Conservation (phyloP, 129 eudicot species). For the Saposhnikovia divaricata region DNA sequence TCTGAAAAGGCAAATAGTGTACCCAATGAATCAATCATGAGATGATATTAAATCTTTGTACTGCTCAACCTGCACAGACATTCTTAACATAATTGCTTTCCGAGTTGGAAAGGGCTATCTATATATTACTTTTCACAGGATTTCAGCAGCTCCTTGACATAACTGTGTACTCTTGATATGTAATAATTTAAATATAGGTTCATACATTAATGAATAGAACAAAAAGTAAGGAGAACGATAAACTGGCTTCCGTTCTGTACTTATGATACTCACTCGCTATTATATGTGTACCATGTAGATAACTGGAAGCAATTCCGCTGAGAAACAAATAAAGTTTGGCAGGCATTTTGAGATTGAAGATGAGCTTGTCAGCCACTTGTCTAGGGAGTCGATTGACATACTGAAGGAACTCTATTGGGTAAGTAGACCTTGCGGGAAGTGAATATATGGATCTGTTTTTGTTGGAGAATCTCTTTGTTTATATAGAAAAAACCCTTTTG, state of each 20-base stretch:
- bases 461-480: too few species aligned
- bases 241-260: not conserved
- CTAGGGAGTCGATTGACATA: slow-evolving; percentile 68
- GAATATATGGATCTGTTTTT: too few species aligned
- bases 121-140: not conserved
- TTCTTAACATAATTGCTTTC: not conserved
- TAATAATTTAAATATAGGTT: too few species aligned
- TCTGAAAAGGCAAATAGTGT: too few species aligned
- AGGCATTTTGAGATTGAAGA: slow-evolving; percentile 89
- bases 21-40: too few species aligned
- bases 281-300: slow-evolving; percentile 30
- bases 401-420: slow-evolving; percentile 83
- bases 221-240: not conserved
- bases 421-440: not conserved
- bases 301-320: slow-evolving; percentile 67
- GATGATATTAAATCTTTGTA: not conserved
- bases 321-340: slow-evolving; percentile 86
- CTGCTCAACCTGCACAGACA: not conserved
- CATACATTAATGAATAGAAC: not conserved
- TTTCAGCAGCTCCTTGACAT: not conserved
- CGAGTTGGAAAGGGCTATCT: too few species aligned
- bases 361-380: slow-evolving; percentile 82
- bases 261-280: not conserved
- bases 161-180: not conserved
- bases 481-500: too few species aligned